A percentile compares a stretch with the other conserved stretches of the same genome.
phyloP scores from a whole-genome alignment of 306 rosid genomes.

The Cucumis melo region DNA sequence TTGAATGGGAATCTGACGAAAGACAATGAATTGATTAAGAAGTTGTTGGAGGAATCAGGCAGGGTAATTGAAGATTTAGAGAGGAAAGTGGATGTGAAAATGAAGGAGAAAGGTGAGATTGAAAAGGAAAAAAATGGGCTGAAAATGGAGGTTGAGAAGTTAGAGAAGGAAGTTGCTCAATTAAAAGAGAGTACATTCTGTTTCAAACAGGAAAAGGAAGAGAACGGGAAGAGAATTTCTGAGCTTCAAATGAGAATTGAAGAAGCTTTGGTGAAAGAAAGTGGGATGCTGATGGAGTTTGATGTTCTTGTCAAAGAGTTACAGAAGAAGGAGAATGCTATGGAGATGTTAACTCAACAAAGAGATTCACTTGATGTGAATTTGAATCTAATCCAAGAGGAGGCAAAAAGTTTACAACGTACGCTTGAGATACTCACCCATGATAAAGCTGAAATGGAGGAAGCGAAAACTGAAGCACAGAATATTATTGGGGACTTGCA shows the following conservation, averaged over 20 bases:
- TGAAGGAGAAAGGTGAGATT: constrained; percentile 28
- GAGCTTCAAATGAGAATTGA: constrained; percentile 24
- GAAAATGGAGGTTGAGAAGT: constrained; percentile 8
- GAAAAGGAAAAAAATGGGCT: constrained; percentile 11
- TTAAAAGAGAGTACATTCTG: constrained; percentile 12
- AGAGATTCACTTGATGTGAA: background rate
- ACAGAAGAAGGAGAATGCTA: constrained; percentile 25
- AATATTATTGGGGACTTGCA: constrained; percentile 24
- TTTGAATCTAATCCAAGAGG: constrained; percentile 16
- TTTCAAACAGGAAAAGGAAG: constrained; percentile 13
- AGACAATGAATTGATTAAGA: constrained; percentile 29
- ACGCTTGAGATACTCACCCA: constrained; percentile 19
- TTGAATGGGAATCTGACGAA: constrained; percentile 10
- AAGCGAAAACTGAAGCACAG: constrained; percentile 18
- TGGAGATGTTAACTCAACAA: constrained; percentile 19
- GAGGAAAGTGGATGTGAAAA: constrained; percentile 17
- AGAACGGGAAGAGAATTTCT: constrained; percentile 8
- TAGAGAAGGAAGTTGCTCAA: constrained; percentile 26
- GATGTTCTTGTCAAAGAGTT: constrained; percentile 18
- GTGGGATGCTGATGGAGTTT: constrained; percentile 22
- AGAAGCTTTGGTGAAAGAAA: constrained; percentile 17
- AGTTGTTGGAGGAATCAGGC: constrained; percentile 15
- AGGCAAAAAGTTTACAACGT: constrained; percentile 10
- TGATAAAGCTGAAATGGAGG: constrained; percentile 26
- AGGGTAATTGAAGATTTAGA: constrained; percentile 19